Conservation (phyloP, 129 eudicot species). For the Helichrysum umbraculigerum region DNA sequence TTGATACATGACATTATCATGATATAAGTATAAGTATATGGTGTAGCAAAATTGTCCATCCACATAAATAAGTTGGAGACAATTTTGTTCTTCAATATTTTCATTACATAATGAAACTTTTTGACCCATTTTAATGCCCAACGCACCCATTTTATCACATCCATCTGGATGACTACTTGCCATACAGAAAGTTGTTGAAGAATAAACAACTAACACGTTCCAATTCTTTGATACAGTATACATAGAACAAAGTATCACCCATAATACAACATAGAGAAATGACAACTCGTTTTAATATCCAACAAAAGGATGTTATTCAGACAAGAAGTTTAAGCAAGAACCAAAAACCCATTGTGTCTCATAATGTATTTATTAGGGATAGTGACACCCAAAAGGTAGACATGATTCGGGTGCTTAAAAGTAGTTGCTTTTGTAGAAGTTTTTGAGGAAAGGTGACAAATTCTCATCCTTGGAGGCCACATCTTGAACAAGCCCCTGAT, state of each 20-base stretch:
- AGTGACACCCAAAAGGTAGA: background rate
- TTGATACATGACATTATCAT: too few relatives aligned
- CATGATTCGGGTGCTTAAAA: constrained; percentile 27
- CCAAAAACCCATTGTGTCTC: background rate
- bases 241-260: background rate
- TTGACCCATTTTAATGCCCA: background rate
- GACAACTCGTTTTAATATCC: background rate
- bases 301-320: constrained; percentile 22
- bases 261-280: background rate
- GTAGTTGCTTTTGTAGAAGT: constrained; percentile 80
- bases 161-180: background rate
- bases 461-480: constrained; percentile 60
- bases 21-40: too few relatives aligned
- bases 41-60: too few relatives aligned
- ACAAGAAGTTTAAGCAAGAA: constrained; percentile 15
- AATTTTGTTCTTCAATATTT: too few relatives aligned
- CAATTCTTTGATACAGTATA: background rate
- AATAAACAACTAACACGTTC: constrained; percentile 12
- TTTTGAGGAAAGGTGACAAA: constrained; percentile 63
- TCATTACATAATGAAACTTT: too few relatives aligned
- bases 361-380: constrained; percentile 16
- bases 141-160: background rate
- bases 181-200: background rate
- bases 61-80: too few relatives aligned
- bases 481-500: constrained; percentile 58